Base-by-base conservation (phyloP, 345 rosid genomes). In the Angophora floribunda region DNA sequence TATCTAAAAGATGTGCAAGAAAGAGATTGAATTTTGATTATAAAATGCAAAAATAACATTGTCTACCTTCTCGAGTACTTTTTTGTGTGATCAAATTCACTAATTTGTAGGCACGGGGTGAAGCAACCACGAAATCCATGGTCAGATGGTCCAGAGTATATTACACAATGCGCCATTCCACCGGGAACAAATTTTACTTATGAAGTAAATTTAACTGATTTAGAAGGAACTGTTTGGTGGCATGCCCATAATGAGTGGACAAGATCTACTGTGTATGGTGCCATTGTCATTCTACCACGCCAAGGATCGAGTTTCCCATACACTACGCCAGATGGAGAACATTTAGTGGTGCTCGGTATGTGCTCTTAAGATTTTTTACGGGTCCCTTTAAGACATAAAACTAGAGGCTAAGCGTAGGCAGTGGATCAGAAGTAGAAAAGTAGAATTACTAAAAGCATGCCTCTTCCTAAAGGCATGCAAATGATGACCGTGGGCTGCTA, bases 181-280 rank as follows among this genome's bases (percentile, higher is more conserved):
- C 30, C 65, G 4, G 6, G 6, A 59, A 26, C 15, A 59, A 59
- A 24, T 24, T 59, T 59, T 59, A 59, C 65, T 5, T 59, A 59
- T 2, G 65, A 26, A 59, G 30, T 59, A 24, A 59, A 59, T 59
- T 59, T 59, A 24, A 61, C 15, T 61, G 67, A 59, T 24, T n/a
- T 24, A 59, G n/a, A 59, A 59, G 14, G 65, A 59, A 26, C 30
- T 24, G 0, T 59, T 59, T 59, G 65, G 65, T 59, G 30, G 65
- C 30, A 59, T 59, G 59, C 59, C 59, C 59, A 55, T 21, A 55
- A 55, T 55, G 59, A 91, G 8, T 92, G 93, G 93, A 88, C 92
- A 50, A 51, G 94, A 24, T 88, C 88, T n/a, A 92, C 91, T 7
- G 91, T 93, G 8, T 89, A 93, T 36, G 93, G 93, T 11, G 92